Base-by-base conservation (phyloP, 2,329 filamentous ascomycete genomes). In the Sporothrix mexicana region DNA sequence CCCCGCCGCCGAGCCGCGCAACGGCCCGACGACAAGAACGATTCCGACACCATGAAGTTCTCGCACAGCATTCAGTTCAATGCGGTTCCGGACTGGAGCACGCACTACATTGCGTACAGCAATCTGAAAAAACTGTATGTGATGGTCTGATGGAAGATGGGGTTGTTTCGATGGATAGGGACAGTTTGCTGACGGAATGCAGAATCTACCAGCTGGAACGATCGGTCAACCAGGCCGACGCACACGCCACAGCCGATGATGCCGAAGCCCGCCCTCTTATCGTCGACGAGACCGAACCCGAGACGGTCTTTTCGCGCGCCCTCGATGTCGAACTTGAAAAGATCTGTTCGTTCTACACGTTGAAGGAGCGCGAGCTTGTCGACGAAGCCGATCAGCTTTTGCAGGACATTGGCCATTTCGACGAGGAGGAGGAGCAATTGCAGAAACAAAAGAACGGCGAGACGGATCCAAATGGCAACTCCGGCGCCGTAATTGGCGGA, bases 61-160 rank as follows among this genome's bases (percentile, higher is more conserved):
- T 98, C 95, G 20, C 96, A 99, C 82, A 98, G 95, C 83, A 92
- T 99, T 78, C 96, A 99, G 86, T 99, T 99, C 85, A 99, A 99
- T 85, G 95, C 96, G 76, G 96, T 99, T 78, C 96, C 96, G n/a
- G 96, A 99, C 83, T 99, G 96, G 96, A 98, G 94, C 85, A 95
- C 91, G 79, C 91, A 98, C 83, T 99, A 99, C 83, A 97, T 99
- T 80, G 93, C 95, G 74, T 99, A 99, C 83, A 98, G 95, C 84
- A 98, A 98, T 80, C 88, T 99, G 78, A 99, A 99, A 87, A 99
- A 99, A 86, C 88, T 98, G 94, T 97, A 47, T 59, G 75, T 73
- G 15, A 0, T 3, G 3, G 3, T n/a, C 13, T 5, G 10, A 17
- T 41, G 30, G 7, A 41, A 17, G 2, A 36, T 36, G 30, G 13